A percentile compares a stretch with the other conserved stretches of the same genome.
Conservation (phyloP, 768 basidiomycete species). For the Daedalea quercina region DNA sequence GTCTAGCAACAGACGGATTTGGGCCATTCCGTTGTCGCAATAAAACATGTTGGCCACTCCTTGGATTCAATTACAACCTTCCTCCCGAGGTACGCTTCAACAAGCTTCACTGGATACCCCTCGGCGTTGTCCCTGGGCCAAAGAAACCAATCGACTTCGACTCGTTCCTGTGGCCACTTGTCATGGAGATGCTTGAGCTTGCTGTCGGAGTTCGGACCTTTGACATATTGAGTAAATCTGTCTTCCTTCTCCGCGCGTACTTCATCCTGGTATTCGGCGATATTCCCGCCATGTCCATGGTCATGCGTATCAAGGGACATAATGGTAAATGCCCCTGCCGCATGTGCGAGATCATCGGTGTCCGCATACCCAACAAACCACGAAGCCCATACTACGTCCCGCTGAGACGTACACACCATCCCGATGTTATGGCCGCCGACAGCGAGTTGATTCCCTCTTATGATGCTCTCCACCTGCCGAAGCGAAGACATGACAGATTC, state of each 20-base stretch:
- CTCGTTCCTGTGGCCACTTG: constrained; percentile 22
- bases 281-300: constrained; percentile 21
- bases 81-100: constrained; percentile 16
- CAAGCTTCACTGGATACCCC: constrained; percentile 9
- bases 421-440: not conserved
- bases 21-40: constrained; percentile 30
- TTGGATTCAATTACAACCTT: constrained; percentile 34
- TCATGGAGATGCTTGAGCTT: constrained; percentile 18
- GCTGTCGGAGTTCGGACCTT: constrained; percentile 16
- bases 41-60: constrained; percentile 33
- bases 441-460: not conserved
- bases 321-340: constrained; percentile 21
- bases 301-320: constrained; percentile 23
- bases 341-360: constrained; percentile 17
- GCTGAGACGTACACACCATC: constrained; percentile 7
- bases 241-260: constrained; percentile 20
- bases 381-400: constrained; percentile 13
- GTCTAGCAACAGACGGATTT: constrained; percentile 37
- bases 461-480: constrained; percentile 11
- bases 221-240: not conserved
- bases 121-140: constrained; percentile 21
- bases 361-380: constrained; percentile 6
- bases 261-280: constrained; percentile 19
- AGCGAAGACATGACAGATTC: not conserved
- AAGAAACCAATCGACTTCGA: constrained; percentile 21